Base-by-base conservation (phyloP, 2,329 filamentous ascomycete species). In the Pseudogymnoascus sp. region DNA sequence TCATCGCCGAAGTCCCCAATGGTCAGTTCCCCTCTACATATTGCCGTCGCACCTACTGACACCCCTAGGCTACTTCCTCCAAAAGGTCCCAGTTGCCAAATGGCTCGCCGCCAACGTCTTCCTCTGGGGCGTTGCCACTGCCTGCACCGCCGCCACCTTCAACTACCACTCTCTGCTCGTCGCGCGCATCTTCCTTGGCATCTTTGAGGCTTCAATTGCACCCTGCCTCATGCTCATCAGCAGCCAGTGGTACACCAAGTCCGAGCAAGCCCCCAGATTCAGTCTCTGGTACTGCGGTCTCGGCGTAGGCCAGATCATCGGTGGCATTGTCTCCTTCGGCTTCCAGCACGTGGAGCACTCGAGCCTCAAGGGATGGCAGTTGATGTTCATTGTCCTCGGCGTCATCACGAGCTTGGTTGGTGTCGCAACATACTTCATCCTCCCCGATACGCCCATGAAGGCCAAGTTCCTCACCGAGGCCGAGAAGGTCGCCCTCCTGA, bases 281-380 rank as follows among this genome's bases (percentile, higher is more conserved):
- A 81, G 79, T 16, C 78, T 86, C 69, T 86, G 84, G 84, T 86
- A 85, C 69, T 77, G 79, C 36, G 83, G 84, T 7, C 75, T 86
- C 11, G 84, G 85, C 1, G 73, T 84, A 3, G 83, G 83, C 5
- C 84, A 86, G 73, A 83, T 80, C 23, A 47, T 78, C 26, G 78
- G 78, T 2, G 78, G 77, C 2, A 64, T 77, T 26, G 72, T 81
- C 21, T 80, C 78, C 5, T 86, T 79, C 66, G 83, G 75, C 45
- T 85, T 84, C 71, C 83, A 85, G 69, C 73, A 78, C 68, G 77
- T 83, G n/a, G 66, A 73, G 2, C 63, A 70, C 45, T 69, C 72
- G 8, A 59, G 65, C 0, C 69, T 81, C 11, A 69, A 73, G 3
- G 75, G 77, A 21, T 82, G 80, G 79, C 73, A 77, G 16, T 76